Evolutionary conservation across 306 rosid species (phyloP), one percentile per base, ranked within the genome.

Genomic region (Albizia julibrissin): DNA sequence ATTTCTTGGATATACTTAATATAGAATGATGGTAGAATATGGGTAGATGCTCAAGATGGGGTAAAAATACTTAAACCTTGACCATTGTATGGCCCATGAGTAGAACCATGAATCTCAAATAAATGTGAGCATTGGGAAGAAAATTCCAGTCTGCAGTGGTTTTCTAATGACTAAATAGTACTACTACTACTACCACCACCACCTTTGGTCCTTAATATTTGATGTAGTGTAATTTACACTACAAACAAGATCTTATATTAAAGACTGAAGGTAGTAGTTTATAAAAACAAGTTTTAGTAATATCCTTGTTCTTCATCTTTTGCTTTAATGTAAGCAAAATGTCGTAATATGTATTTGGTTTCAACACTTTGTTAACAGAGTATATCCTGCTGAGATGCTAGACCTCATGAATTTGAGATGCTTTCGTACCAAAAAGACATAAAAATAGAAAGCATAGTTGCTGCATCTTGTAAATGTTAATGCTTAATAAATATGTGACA

Each of bases 351-450:
- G 16, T 18, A 49, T 47, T 72, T 46, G 62, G 61, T 46, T 24
- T 72, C 27, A 29, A 8, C 27, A 8, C 15, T 72, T 40, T 65
- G 83, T 64, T 27, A 62, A 77, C n/a, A 72, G 24, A 21, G 15
- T 21, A 7, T 78, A 78, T 62, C 52, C 31, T 50, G 10, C 64
- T 64, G 56, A 72, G 65, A 78, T 79, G 52, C 47, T 78, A 1
- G 47, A 34, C 65, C 62, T 33, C 79, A 39, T 78, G 22, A 27
- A 77, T 31, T 72, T 77, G 40, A 42, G n/a, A 31, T 78, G 67
- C 31, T 69, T 49, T 43, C 69, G 10, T 59, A 33, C 44, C 46
- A 27, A 58, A 69, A 29, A 27, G 9, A 42, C 69, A 24, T 16
- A 10, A 40, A 50, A 74, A 74, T 29, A 42, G 64, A 21, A 59